Base-by-base conservation (phyloP, 345 rosid genomes). In the Populus euphratica region DNA sequence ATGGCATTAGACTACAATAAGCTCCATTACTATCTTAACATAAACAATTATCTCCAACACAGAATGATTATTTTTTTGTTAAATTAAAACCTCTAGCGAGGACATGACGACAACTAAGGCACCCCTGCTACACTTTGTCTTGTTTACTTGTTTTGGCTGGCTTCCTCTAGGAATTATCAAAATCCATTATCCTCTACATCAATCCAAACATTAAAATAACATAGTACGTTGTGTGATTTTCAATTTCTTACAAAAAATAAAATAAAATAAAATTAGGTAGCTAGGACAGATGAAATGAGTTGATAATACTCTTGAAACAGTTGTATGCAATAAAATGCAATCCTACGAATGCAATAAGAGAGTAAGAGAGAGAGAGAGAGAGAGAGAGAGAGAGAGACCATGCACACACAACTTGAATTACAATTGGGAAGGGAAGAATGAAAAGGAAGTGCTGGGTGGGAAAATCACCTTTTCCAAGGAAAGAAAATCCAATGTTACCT, bases 401-500 rank as follows among this genome's bases (percentile, higher is more conserved):
- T 59, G 29, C 29, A 59, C 63, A n/a, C 12, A n/a, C 6, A 11
- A 59, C 27, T 59, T 59, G 63, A 59, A 56, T 56, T n/a, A 56
- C 3, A 56, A 9, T 56, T n/a, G 2, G 4, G 8, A 20, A 21
- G 29, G 10, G 44, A 27, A 56, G 11, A n/a, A 38, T 12, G 11
- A 36, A 54, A 14, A 73, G 25, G 8, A 6, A 18, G 31, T 8
- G 67, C 33, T 23, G 54, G 31, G 11, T 11, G 47, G 61, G 13
- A 21, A 10, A n/a, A 62, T 39, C 82, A 38, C 17, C 52, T 27
- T 47, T 33, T 67, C 52, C 74, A 27, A 68, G 61, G 72, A 54
- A 39, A 79, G 54, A 81, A 77, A 79, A 75, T 74, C 85, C 83
- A 80, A 59, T 35, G 76, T 12, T 64, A 56, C 83, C 84, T 81